Evolutionary conservation across 2,329 filamentous ascomycete genomes (phyloP), one percentile per base, ranked within the genome.

Genomic region (Colletotrichum sp.): DNA sequence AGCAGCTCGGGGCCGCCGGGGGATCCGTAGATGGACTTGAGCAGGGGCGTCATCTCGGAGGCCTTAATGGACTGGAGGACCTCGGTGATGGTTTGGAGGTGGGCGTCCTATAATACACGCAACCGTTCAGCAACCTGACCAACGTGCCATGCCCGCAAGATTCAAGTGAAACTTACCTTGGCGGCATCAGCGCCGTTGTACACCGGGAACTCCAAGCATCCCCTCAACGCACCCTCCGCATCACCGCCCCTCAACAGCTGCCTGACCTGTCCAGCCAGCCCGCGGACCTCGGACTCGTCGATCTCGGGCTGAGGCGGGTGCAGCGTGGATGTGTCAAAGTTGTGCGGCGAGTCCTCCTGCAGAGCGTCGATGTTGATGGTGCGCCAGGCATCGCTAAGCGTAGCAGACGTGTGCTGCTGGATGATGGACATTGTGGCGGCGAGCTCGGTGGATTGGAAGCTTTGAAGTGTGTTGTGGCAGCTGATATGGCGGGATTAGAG

Each of bases 11-110:
- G 92, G 32, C 97, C 97, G 77, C 95, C 95, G 67, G 94, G 92
- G 13, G 93, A 92, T 75, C 88, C 89, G 86, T 97, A 96, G 82
- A 99, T 94, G 74, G 93, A 92, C 86, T 93, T 92, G 79, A 99
- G 89, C 81, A 99, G 92, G 16, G 95, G 94, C 78, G 93, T 95
- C 95, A 99, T 99, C 81, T 99, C 97, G 80, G 95, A 95, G 82
- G 97, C 96, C 84, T 98, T 96, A 87, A 99, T 99, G 24, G 95
- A 97, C 86, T 98, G 96, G 79, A 99, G 89, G 74, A 99, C 96
- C 87, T 99, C 97, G 77, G 95, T 92, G 55, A 99, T 94, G 24
- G 95, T 96, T 79, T 95, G 92, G 78, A 98, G 89, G 84, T 99
- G 96, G 34, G 95, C 89, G 79, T 98, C 95, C 93, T 98, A 85